Percentiles rank a stretch among this genome's conserved stretches.
These are phyloP conservation scores for Ophiostoma tasmaniense DNA, from an alignment of 2,329 filamentous ascomycete genomes.

Conservation along the genomic window DNA sequence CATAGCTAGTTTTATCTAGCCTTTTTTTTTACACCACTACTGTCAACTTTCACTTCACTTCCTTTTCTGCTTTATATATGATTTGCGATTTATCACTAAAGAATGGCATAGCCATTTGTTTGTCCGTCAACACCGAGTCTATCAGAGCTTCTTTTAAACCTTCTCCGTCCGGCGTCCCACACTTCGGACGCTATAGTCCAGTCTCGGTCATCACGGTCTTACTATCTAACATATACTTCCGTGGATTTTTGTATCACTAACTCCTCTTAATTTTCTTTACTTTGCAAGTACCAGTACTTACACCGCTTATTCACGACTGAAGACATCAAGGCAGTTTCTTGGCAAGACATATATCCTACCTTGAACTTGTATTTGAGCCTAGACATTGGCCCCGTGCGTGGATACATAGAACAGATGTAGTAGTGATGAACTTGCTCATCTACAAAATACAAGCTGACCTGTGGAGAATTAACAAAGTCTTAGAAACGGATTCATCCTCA, in stretches of 20 bases:
- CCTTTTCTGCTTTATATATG: neutral
- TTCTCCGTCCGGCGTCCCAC: neutral
- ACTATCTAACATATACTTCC: neutral
- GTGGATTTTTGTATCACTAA: neutral
- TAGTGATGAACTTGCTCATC: neutral
- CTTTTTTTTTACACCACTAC: neutral
- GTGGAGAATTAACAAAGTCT: neutral
- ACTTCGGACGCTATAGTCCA: neutral
- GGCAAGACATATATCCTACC: neutral
- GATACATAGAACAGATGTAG: neutral
- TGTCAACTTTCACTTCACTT: neutral
- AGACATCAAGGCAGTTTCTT: neutral
- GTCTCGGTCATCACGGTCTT: neutral
- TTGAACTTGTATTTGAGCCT: neutral
- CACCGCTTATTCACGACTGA: neutral
- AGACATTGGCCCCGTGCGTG: neutral
- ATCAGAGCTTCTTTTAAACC: neutral
- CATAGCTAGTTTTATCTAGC: neutral
- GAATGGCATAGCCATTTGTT: neutral
- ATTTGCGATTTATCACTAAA: neutral
- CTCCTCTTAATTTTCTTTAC: neutral
- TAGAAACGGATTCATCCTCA: neutral
- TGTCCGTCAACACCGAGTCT: neutral
- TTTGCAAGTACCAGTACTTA: too few species aligned
- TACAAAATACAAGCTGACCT: neutral